phyloP scores from a whole-genome alignment of 1,139 yeast species.

The Protomyces inouyei region DNA sequence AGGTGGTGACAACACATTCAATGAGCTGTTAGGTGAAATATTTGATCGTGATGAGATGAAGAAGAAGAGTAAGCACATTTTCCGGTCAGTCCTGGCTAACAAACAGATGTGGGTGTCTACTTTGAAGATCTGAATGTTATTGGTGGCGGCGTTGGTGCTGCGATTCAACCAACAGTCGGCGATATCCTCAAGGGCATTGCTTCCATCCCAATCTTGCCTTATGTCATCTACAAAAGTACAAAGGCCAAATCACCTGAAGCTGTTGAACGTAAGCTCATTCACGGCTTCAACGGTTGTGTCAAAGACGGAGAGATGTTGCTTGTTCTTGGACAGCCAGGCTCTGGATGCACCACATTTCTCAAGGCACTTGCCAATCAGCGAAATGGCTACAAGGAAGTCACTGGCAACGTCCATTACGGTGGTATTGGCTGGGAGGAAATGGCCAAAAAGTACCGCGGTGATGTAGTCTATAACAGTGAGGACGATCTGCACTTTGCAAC shows the following conservation, averaged over 20 bases:
- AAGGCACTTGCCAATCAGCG: slow-evolving; percentile 54
- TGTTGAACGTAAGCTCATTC: slow-evolving; percentile 38
- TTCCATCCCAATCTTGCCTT: slow-evolving; percentile 14
- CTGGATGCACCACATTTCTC: slow-evolving; percentile 50
- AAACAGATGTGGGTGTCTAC: slow-evolving; percentile 45
- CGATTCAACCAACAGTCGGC: slow-evolving; percentile 48
- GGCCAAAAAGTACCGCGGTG: slow-evolving; percentile 25
- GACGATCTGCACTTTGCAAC: slow-evolving; percentile 65
- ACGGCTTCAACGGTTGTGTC: slow-evolving; percentile 45
- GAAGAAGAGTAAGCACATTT: slow-evolving; percentile 8
- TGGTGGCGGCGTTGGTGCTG: slow-evolving; percentile 53
- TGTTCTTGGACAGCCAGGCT: slow-evolving; percentile 62
- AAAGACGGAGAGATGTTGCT: slow-evolving; percentile 53
- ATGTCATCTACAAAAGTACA: not conserved
- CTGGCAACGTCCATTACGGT: slow-evolving; percentile 28
- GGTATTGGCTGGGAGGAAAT: slow-evolving; percentile 17
- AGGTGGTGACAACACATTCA: slow-evolving; percentile 4
- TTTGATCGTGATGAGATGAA: slow-evolving; percentile 23
- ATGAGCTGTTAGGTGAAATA: slow-evolving; percentile 15
- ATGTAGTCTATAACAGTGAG: slow-evolving; percentile 35
- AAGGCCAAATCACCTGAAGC: not conserved
- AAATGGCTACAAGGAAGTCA: slow-evolving; percentile 49
- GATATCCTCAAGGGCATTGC: slow-evolving; percentile 39
- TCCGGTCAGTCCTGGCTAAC: too few relatives aligned
- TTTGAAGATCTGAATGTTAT: slow-evolving; percentile 47